Conservation (phyloP, 2,329 filamentous ascomycete species). For the Bipolaris zeicola region DNA sequence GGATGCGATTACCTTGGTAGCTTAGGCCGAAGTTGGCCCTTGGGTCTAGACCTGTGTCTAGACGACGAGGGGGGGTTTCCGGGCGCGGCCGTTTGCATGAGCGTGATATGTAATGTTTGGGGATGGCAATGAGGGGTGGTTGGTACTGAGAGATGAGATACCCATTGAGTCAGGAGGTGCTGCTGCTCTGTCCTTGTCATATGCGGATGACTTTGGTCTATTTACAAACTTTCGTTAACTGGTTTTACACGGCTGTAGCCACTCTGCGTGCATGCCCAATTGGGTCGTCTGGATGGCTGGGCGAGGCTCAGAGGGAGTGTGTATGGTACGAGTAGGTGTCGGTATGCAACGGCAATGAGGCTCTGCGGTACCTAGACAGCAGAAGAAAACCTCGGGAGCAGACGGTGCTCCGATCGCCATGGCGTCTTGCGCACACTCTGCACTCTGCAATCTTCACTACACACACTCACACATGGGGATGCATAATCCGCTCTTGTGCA, state of each 20-base stretch:
- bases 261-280: constrained; percentile 7
- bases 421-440: not conserved
- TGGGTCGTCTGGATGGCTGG: not conserved
- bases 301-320: no score
- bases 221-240: constrained; percentile 27
- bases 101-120: constrained; percentile 32
- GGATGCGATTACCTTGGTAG: constrained; percentile 11
- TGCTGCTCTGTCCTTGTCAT: constrained; percentile 37
- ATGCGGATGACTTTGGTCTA: constrained; percentile 25
- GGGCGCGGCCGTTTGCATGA: constrained; percentile 32
- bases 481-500: constrained; percentile 9
- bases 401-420: no score
- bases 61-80: constrained; percentile 19
- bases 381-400: not conserved
- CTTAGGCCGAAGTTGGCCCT: constrained; percentile 15
- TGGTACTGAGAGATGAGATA: constrained; percentile 49
- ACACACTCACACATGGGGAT: not conserved
- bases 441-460: no score
- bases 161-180: constrained; percentile 48
- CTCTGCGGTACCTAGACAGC: constrained; percentile 7
- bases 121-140: constrained; percentile 38
- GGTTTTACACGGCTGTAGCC: constrained; percentile 16
- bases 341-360: not conserved
- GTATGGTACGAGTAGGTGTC: no score
- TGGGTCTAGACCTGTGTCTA: constrained; percentile 9